Evolutionary conservation across 2,329 filamentous ascomycete species (phyloP), one percentile per base, ranked within the genome.

Genomic region (Colletotrichum chrysophilum): DNA sequence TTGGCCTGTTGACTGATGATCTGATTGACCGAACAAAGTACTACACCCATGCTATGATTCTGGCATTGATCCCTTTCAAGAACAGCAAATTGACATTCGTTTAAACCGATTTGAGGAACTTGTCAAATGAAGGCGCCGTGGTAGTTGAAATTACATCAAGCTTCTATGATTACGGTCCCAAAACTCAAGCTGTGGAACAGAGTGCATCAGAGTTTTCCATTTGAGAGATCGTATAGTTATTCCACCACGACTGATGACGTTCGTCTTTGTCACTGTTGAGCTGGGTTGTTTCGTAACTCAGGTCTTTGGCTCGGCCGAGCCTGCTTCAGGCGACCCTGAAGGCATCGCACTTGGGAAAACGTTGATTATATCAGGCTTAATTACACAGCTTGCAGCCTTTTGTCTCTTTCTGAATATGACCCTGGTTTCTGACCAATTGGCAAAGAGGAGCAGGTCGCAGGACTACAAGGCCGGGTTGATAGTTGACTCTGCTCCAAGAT

Each of bases 11-110:
- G 78, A 87, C 85, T 4, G 84, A 80, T 1, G 83, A 84, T 55
- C 80, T 84, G 24, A 77, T 86, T 14, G 81, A 83, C 56, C 80
- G 85, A 61, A 79, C 81, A n/a, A 79, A 68, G 3, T 85, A 83
- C 65, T 87, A 87, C 73, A 80, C 80, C 1, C 83, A 86, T 67
- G 85, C 85, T 0, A 83, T 87, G 14, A 80, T 87, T 18, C 58
- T 86, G 64, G 86, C 86, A 4, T 65, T 87, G 72, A 86, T 87
- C 66, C 85, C 85, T 2, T 86, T 86, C 58, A 84, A 80, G 72
- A 87, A 86, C 67, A 36, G 68, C 8, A 78, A 70, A 3, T 71
- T 86, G 70, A 81, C 81, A 2, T 87, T 86, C 48, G 12, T 58
- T 24, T 69, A 16, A 71, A 24, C 10, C 16, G 4, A 60, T 10